These are phyloP conservation scores for Ascochyta lentis DNA, from an alignment of 2,329 filamentous ascomycete species.

Conservation along the genomic window DNA sequence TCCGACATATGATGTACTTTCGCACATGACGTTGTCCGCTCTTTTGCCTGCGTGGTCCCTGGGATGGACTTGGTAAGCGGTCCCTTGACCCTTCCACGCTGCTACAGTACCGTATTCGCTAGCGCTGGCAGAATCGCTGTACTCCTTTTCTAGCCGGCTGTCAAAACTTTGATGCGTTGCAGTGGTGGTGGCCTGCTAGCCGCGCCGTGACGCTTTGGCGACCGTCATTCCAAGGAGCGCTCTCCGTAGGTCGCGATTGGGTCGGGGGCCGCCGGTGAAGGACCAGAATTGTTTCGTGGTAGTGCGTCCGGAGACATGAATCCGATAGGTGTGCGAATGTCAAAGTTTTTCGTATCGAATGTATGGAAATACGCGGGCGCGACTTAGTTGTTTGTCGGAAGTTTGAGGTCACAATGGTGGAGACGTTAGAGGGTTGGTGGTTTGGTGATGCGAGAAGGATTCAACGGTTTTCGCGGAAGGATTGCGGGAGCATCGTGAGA, in stretches of 20 bases:
- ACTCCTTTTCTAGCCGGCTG: slow-evolving; percentile 1
- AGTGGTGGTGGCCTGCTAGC: neutral
- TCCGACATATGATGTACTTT: neutral
- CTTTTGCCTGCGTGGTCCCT: too few relatives aligned
- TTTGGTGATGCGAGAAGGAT: slow-evolving; percentile 8
- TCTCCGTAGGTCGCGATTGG: slow-evolving; percentile 5
- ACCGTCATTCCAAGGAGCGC: neutral
- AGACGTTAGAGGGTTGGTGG: neutral
- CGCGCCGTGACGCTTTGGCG: neutral
- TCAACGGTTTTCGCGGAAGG: slow-evolving; percentile 11
- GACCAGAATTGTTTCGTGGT: neutral
- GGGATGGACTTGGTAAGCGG: too few relatives aligned
- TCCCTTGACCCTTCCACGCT: too few relatives aligned
- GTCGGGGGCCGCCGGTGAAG: neutral
- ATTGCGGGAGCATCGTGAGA: slow-evolving; percentile 13
- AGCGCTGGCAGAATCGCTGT: slow-evolving; percentile 2
- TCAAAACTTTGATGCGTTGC: slow-evolving; percentile 3
- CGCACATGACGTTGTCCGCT: too few relatives aligned
- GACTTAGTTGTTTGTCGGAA: neutral
- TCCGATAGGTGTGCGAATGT: neutral
- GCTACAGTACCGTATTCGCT: neutral
- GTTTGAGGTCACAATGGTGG: neutral
- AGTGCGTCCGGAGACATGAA: neutral
- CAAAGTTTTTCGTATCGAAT: neutral
- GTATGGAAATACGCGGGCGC: neutral